Base-by-base conservation (phyloP, 2,329 filamentous ascomycete species). In the Paecilomyces sp. region DNA sequence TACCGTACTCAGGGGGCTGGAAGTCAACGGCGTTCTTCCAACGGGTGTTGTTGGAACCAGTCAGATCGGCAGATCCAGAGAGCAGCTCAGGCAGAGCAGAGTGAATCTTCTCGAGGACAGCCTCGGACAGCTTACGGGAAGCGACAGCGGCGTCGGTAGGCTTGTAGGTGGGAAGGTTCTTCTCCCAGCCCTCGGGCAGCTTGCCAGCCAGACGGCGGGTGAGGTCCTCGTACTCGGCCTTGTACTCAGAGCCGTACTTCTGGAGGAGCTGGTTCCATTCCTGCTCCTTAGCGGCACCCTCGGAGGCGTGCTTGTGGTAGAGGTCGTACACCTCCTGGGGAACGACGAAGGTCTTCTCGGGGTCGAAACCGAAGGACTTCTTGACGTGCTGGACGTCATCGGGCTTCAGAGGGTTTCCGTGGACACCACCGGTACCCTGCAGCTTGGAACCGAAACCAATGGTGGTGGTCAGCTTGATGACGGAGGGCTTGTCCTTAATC, bases 11-110 rank as follows among this genome's bases (percentile, higher is more conserved):
- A 61, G 91, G 90, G 65, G 92, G 91, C 84, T 99, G 94, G 88
- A 99, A 97, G 83, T 99, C 94, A 67, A 93, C 86, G 60, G 94
- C 93, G 58, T 87, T 85, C 89, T 97, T 99, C 92, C 92, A 97
- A 76, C 92, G 88, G 68, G 94, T 99, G 83, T 97, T 88, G 86
- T 99, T 99, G 76, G 94, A 97, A 74, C 91, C 91, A 76, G 94
- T 99, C 84, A 99, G 79, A 84, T 99, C 94, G 70, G 94, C 94
- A 66, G 94, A 99, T 71, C 94, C 94, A 76, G 93, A 96, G 63
- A 99, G 79, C 61, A 99, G 88, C 80, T 97, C 94, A 67, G 94
- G 94, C 58, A 99, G 75, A 66, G 82, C 85, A 57, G 84, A 79
- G 82, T 96, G 86, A 71, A 99, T 88, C 79, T 92, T 93, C 82